Conservation (phyloP, 1,284 basidiomycete genomes). For the Pisolithus thermaeus region DNA sequence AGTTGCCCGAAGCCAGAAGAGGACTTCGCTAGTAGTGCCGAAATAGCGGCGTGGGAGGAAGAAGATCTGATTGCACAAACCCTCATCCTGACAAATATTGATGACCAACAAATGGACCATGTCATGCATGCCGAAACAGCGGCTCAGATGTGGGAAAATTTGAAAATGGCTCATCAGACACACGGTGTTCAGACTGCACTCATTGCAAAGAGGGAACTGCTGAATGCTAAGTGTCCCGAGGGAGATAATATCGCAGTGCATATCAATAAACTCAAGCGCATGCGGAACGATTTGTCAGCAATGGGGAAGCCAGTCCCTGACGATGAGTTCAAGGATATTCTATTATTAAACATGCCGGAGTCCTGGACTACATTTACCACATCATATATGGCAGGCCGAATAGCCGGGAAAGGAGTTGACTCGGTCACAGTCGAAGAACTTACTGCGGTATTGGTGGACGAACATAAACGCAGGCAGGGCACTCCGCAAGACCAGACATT, state of each 20-base stretch:
- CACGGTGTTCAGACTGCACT: neutral
- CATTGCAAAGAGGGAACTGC: neutral
- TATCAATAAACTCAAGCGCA: neutral
- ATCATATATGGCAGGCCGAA: neutral
- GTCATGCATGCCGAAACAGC: neutral
- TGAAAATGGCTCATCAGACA: neutral
- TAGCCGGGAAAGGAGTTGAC: neutral
- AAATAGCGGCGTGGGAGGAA: neutral
- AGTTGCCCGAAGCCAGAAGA: too few relatives aligned
- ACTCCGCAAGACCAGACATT: neutral
- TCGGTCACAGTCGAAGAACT: neutral
- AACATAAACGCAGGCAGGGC: neutral
- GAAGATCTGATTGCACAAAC: neutral
- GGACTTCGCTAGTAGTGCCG: too few relatives aligned
- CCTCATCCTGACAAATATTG: neutral
- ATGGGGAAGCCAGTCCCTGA: neutral
- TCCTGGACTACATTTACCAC: neutral
- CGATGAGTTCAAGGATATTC: neutral
- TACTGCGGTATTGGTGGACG: neutral
- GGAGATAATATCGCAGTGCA: neutral
- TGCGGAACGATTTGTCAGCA: neutral
- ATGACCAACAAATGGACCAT: neutral
- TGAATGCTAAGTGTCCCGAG: neutral
- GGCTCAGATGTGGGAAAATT: neutral
- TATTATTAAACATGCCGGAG: neutral